Conservation (phyloP, 1,284 basidiomycete species). For the Fereydounia khargensis region DNA sequence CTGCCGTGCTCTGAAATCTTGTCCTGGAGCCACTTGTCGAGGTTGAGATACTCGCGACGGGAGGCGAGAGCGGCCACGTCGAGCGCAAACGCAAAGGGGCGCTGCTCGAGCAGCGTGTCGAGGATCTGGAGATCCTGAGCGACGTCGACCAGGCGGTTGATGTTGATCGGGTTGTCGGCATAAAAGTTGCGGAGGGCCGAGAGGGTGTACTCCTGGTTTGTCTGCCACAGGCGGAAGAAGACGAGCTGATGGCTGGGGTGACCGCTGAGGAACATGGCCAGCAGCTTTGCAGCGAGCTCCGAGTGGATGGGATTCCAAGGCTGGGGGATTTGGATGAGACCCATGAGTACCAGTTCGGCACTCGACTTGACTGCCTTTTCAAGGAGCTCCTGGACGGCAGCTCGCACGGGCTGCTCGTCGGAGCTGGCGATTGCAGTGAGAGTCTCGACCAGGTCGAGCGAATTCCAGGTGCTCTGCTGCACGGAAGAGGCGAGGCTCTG, state of each 20-base stretch:
- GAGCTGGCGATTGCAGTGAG: conserved; percentile 83
- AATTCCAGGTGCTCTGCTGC: conserved; percentile 90
- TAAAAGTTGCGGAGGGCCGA: conserved; percentile 88
- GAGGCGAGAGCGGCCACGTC: conserved; percentile 92
- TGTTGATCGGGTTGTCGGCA: conserved; percentile 84
- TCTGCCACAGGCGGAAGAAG: conserved; percentile 93
- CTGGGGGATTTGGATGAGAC: conserved; percentile 79
- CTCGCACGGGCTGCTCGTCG: conserved; percentile 63
- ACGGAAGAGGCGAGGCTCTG: conserved; percentile 71
- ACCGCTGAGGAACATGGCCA: conserved; percentile 85
- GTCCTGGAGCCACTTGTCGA: conserved; percentile 93
- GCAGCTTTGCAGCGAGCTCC: conserved; percentile 80
- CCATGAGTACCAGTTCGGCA: conserved; percentile 91
- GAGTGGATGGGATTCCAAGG: conserved; percentile 82
- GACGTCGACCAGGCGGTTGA: conserved; percentile 89
- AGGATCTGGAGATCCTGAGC: conserved; percentile 91
- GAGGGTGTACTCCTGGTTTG: conserved; percentile 78
- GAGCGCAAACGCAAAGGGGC: conserved; percentile 73
- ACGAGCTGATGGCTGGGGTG: conserved; percentile 93
- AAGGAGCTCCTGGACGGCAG: conserved; percentile 48
- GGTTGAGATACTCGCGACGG: conserved; percentile 85
- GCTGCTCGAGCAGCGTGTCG: conserved; percentile 80
- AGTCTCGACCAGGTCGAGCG: conserved; percentile 85
- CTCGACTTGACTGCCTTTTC: conserved; percentile 65
- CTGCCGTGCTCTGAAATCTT: conserved; percentile 74